Conservation (phyloP, 1,284 basidiomycete genomes). For the Mycena citricolor region DNA sequence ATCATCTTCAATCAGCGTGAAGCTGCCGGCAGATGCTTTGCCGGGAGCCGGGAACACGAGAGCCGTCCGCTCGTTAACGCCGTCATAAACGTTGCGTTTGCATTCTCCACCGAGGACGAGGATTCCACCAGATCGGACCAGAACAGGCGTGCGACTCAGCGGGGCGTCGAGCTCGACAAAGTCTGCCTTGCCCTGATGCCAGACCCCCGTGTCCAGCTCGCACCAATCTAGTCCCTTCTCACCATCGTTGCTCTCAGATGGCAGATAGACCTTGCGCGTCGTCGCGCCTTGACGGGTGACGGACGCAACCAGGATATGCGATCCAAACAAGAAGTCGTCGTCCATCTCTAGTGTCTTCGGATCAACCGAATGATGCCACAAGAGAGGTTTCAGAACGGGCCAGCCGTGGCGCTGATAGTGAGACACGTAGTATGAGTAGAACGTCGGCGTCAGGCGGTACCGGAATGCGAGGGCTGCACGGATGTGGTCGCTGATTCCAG, state of each 20-base stretch:
- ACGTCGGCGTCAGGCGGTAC: slow-evolving; percentile 22
- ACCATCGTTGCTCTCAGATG: slow-evolving; percentile 16
- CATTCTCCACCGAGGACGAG: slow-evolving; percentile 19
- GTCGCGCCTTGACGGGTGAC: slow-evolving; percentile 22
- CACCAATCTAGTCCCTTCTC: slow-evolving; percentile 18
- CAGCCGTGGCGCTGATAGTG: slow-evolving; percentile 22
- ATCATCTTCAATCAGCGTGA: slow-evolving; percentile 22
- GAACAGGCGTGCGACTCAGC: slow-evolving; percentile 14
- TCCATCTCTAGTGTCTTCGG: slow-evolving; percentile 19
- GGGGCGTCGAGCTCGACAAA: slow-evolving; percentile 20
- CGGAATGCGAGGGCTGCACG: slow-evolving; percentile 18
- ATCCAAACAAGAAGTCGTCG: slow-evolving; percentile 22
- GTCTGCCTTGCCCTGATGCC: slow-evolving; percentile 19
- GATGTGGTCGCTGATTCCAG: slow-evolving; percentile 18
- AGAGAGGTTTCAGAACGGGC: slow-evolving; percentile 21
- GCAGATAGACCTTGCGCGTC: slow-evolving; percentile 20
- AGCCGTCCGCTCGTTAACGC: slow-evolving; percentile 18
- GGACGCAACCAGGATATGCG: slow-evolving; percentile 22
- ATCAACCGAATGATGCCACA: slow-evolving; percentile 22
- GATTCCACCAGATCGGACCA: slow-evolving; percentile 16
- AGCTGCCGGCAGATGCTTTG: slow-evolving; percentile 13
- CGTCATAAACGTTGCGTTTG: slow-evolving; percentile 22
- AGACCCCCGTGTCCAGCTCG: slow-evolving; percentile 21
- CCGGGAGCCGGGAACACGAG: slow-evolving; percentile 19
- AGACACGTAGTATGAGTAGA: slow-evolving; percentile 22